phyloP scores from a whole-genome alignment of 257 asterid genomes.

The Solanum sparsipilum region DNA sequence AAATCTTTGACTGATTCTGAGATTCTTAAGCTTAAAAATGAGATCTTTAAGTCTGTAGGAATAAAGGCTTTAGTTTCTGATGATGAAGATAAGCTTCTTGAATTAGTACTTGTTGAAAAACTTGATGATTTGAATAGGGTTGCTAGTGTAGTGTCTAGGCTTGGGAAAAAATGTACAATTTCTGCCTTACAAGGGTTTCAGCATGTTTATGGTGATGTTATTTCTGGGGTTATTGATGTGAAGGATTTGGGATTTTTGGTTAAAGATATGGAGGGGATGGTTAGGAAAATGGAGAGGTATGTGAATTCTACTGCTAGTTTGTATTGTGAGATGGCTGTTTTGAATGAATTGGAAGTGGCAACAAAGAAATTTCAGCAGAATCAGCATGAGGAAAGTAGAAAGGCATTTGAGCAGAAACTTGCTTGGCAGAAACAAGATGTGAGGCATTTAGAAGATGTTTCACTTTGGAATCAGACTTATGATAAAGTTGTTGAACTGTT shows the following conservation, averaged over 20 bases:
- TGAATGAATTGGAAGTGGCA: slow-evolving; percentile 67
- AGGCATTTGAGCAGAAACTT: slow-evolving; percentile 73
- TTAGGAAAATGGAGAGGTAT: slow-evolving; percentile 71
- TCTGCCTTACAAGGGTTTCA: slow-evolving; percentile 88
- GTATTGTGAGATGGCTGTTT: slow-evolving; percentile 64
- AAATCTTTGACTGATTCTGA: slow-evolving; percentile 64
- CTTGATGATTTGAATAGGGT: slow-evolving; percentile 68
- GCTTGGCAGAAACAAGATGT: slow-evolving; percentile 86
- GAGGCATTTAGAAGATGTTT: slow-evolving; percentile 68
- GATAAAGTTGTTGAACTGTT: slow-evolving; percentile 79
- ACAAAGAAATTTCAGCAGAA: slow-evolving; percentile 73
- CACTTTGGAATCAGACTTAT: slow-evolving; percentile 77
- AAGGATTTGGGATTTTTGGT: slow-evolving; percentile 72
- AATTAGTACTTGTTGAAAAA: slow-evolving; percentile 65
- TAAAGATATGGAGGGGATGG: slow-evolving; percentile 84
- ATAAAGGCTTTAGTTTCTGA: slow-evolving; percentile 48
- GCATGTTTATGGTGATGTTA: slow-evolving; percentile 82
- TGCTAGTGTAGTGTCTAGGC: slow-evolving; percentile 74
- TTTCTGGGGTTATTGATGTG: slow-evolving; percentile 57
- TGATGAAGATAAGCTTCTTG: slow-evolving; percentile 57
- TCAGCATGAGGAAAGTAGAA: slow-evolving; percentile 65
- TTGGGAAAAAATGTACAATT: slow-evolving; percentile 81
- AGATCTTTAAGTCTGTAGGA: slow-evolving; percentile 67
- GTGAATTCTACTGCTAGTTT: slow-evolving; percentile 48
- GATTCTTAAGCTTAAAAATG: slow-evolving; percentile 54